phyloP scores from a whole-genome alignment of 192 early-diverging fungal genomes.

The Phlyctochytrium arcticum region DNA sequence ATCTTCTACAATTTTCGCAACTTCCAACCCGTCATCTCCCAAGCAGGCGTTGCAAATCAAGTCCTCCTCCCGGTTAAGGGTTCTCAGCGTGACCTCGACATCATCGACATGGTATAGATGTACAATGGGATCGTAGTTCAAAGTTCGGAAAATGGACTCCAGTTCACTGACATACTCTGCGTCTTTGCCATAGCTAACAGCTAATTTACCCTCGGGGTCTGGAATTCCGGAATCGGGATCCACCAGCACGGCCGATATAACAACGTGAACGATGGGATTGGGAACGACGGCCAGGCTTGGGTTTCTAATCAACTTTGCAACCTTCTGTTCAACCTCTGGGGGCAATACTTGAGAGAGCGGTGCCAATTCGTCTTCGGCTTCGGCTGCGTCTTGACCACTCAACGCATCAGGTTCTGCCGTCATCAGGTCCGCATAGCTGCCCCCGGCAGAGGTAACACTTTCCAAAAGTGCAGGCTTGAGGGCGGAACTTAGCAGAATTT shows the following conservation, averaged over 20 bases:
- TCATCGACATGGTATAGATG: slow-evolving; percentile 37
- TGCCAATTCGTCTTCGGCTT: slow-evolving; percentile 13
- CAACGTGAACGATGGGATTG: slow-evolving; percentile 32
- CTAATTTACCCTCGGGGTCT: slow-evolving; percentile 30
- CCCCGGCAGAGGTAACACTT: not conserved
- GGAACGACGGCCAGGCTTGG: slow-evolving; percentile 26
- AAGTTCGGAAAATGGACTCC: slow-evolving; percentile 28
- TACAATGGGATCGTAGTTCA: slow-evolving; percentile 35
- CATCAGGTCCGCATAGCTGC: slow-evolving; percentile 5
- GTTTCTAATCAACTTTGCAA: slow-evolving; percentile 30
- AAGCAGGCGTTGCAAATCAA: slow-evolving; percentile 36
- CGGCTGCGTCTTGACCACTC: not conserved
- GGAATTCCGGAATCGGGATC: slow-evolving; percentile 25
- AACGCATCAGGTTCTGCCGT: slow-evolving; percentile 19
- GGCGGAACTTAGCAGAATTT: slow-evolving; percentile 27
- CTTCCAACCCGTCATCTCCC: slow-evolving; percentile 29
- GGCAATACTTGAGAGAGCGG: slow-evolving; percentile 11
- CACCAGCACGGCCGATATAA: slow-evolving; percentile 23
- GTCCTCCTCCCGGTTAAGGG: slow-evolving; percentile 25
- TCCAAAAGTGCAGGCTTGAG: slow-evolving; percentile 4
- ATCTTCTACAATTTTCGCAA: slow-evolving; percentile 19
- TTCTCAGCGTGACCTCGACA: slow-evolving; percentile 14
- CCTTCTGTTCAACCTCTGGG: slow-evolving; percentile 22
- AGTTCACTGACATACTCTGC: slow-evolving; percentile 36
- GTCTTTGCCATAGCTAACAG: slow-evolving; percentile 28